A percentile compares a stretch with the other conserved stretches of the same genome.
Evolutionary conservation across 2,329 filamentous ascomycete genomes (phyloP).

Genomic region (Metarhizium humberi): DNA sequence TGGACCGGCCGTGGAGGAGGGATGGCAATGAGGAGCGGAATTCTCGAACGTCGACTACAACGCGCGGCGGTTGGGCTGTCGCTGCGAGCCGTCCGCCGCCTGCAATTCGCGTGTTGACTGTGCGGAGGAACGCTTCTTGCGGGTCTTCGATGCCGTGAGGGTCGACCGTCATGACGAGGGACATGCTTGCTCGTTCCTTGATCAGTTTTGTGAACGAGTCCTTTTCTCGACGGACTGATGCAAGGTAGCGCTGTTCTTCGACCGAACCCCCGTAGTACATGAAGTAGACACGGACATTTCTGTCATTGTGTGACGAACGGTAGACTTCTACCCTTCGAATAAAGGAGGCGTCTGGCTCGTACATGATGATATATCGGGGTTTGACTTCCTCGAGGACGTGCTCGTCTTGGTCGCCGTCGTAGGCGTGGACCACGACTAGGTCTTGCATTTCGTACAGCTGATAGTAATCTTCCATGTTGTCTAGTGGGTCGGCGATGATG

Average conservation of each 20-base stretch:
- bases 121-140: conserved; percentile 86
- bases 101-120: conserved; percentile 92
- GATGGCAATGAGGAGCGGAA: conserved; percentile 90
- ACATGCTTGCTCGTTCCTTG: conserved; percentile 89
- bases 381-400: conserved; percentile 91
- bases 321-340: conserved; percentile 94
- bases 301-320: conserved; percentile 82
- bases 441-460: conserved; percentile 87
- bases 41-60: conserved; percentile 92
- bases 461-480: conserved; percentile 88
- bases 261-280: conserved; percentile 93
- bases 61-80: conserved; percentile 77
- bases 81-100: conserved; percentile 79
- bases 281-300: conserved; percentile 89
- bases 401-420: conserved; percentile 92
- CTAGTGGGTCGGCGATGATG: conserved; percentile 65
- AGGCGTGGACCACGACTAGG: conserved; percentile 81
- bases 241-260: conserved; percentile 89
- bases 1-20: conserved; percentile 78
- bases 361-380: conserved; percentile 96
- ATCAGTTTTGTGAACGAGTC: conserved; percentile 93
- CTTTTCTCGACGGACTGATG: conserved; percentile 85
- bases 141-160: conserved; percentile 63
- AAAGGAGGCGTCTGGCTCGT: conserved; percentile 90
- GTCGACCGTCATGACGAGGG: conserved; percentile 72